These are phyloP conservation scores for Rutstroemia sp. DNA, from an alignment of 2,329 filamentous ascomycete genomes.

Conservation along the genomic window DNA sequence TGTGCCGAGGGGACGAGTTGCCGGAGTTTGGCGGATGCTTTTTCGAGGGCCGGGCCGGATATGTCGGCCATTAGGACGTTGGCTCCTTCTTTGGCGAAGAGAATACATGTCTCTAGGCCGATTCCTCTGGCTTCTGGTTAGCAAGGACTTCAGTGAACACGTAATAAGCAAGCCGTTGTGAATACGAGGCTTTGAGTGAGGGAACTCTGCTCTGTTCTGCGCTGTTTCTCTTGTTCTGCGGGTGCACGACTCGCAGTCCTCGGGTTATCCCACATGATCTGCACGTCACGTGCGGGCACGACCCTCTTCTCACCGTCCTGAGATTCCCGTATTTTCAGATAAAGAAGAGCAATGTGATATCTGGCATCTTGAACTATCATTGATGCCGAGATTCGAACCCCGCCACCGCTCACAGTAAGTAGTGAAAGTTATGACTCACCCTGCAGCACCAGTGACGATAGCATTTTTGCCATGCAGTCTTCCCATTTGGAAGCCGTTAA, in stretches of 20 bases:
- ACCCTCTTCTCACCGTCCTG: not conserved
- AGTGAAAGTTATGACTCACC: constrained; percentile 40
- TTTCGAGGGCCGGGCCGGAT: constrained; percentile 55
- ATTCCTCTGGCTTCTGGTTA: constrained; percentile 47
- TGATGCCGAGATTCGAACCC: not conserved
- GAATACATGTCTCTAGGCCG: constrained; percentile 65
- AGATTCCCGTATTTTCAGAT: too few relatives aligned
- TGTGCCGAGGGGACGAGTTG: constrained; percentile 45
- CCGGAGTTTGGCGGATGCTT: constrained; percentile 52
- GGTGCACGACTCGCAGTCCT: not conserved
- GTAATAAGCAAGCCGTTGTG: too few relatives aligned
- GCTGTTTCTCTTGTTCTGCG: not conserved
- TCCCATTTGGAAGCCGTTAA: constrained; percentile 31
- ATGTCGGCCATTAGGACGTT: constrained; percentile 66
- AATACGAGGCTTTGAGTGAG: too few relatives aligned
- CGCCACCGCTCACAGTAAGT: too few relatives aligned
- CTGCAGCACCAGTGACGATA: constrained; percentile 61
- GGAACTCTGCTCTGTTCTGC: not conserved
- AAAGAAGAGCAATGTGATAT: not conserved
- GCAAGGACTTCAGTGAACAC: not conserved
- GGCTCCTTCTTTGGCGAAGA: constrained; percentile 65
- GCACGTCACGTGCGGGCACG: not conserved
- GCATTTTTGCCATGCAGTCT: constrained; percentile 32
- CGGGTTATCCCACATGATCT: too few relatives aligned
- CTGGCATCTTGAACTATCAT: not conserved